phyloP scores from a whole-genome alignment of 495 filamentous ascomycete genomes.

The Aspergillus panamensis region DNA sequence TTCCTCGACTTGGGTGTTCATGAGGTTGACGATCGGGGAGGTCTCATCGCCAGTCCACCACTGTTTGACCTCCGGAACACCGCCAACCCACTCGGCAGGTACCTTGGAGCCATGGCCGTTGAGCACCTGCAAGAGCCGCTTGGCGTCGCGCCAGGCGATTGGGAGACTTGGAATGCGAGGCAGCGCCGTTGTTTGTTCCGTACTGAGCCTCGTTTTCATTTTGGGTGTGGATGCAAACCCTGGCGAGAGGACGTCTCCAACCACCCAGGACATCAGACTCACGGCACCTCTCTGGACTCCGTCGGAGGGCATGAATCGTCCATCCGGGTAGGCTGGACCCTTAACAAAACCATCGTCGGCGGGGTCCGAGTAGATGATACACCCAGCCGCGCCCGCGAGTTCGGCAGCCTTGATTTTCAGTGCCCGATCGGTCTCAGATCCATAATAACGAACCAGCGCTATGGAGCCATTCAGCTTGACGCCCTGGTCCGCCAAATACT shows the following conservation, averaged over 20 bases:
- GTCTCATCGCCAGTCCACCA: conserved; percentile 81
- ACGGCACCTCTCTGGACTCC: conserved; percentile 83
- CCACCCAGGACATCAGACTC: conserved; percentile 74
- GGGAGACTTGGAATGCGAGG: conserved; percentile 84
- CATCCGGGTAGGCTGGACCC: conserved; percentile 67
- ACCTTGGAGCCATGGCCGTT: conserved; percentile 71
- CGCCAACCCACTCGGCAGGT: conserved; percentile 72
- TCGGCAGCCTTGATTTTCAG: conserved; percentile 91
- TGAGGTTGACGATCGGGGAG: conserved; percentile 76
- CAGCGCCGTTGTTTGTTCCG: conserved; percentile 68
- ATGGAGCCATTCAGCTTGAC: conserved; percentile 76
- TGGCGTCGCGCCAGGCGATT: conserved; percentile 82
- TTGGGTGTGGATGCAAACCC: conserved; percentile 75
- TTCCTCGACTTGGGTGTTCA: conserved; percentile 82
- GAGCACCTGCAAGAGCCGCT: conserved; percentile 70
- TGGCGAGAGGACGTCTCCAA: conserved; percentile 84
- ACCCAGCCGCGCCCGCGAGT: conserved; percentile 75
- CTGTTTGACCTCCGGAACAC: conserved; percentile 63
- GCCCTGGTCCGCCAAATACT: conserved; percentile 62
- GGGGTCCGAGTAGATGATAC: conserved; percentile 89
- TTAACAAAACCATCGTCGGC: conserved; percentile 70
- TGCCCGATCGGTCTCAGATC: conserved; percentile 64
- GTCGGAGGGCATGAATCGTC: conserved; percentile 72
- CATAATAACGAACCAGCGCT: conserved; percentile 76
- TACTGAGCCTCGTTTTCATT: conserved; percentile 56